Evolutionary conservation across 2,329 filamentous ascomycete species (phyloP), one percentile per base, ranked within the genome.

Genomic region (Anisogramma anomala): DNA sequence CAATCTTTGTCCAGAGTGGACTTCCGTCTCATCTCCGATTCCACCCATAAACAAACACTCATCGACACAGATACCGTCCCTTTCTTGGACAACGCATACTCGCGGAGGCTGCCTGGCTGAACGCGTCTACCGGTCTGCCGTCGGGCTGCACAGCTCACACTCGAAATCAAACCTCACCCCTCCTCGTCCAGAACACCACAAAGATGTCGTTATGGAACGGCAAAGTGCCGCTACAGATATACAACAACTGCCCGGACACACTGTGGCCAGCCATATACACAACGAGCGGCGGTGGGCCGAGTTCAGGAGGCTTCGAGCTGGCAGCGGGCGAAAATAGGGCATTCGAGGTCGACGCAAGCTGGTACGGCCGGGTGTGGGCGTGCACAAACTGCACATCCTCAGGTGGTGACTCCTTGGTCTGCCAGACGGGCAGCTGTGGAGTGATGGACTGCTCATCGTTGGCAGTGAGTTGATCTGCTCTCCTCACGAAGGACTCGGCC

Each of bases 301-400:
- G 69, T 3, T 68, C 66, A 9, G 76, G 74, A 15, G 85, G 84
- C 7, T 91, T 89, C 55, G 69, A 77, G 53, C 69, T 89, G 26
- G 54, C 60, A 1, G 57, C 74, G 3, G 76, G 79, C 33, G 63
- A 69, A 25, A 76, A 69, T 40, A 72, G 60, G 46, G 70, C 71
- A 31, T 64, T 87, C 46, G 76, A 69, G 39, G 82, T 91, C 18
- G 74, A 77, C 9, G 65, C 72, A 36, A 75, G 85, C 50, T 93
- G 84, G 85, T 79, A 84, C 55, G 85, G 85, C 8, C 74, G 85
- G 40, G 67, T 91, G 20, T 91, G 84, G 85, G 85, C 79, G 10
- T 70, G 85, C 40, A 89, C 84, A 14, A 91, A 91, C 55, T 93
- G 85, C 62, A 83, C 74, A 28, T 85, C 87, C 58, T 76, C 79